phyloP scores from a whole-genome alignment of 768 basidiomycete species.

The Xerocomellus amylosporus region DNA sequence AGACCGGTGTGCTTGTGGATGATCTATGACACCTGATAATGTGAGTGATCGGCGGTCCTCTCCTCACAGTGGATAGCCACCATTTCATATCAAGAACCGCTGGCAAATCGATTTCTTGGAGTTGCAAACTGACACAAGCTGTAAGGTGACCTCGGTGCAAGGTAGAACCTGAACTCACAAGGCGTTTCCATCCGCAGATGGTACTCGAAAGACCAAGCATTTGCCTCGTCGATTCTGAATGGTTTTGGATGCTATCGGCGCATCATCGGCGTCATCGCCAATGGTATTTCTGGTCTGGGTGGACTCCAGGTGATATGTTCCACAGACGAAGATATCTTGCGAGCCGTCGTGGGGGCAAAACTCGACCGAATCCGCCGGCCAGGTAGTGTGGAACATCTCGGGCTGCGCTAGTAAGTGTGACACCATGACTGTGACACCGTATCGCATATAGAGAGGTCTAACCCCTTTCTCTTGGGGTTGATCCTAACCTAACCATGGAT shows the following conservation, averaged over 20 bases:
- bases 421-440: constrained; percentile 7
- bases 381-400: constrained; percentile 62
- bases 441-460: no score
- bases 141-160: neutral
- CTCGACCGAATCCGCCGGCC: constrained; percentile 87
- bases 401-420: neutral
- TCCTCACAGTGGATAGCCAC: constrained; percentile 40
- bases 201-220: constrained; percentile 64
- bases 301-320: constrained; percentile 82
- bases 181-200: constrained; percentile 27
- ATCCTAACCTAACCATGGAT: constrained; percentile 34
- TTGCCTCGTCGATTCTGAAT: constrained; percentile 58
- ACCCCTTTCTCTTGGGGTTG: neutral
- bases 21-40: constrained; percentile 57
- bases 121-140: constrained; percentile 42
- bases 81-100: constrained; percentile 96
- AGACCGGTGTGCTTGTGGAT: constrained; percentile 39
- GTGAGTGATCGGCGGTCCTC: constrained; percentile 6
- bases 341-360: constrained; percentile 73
- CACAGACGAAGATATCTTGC: constrained; percentile 73
- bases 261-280: constrained; percentile 4
- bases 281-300: neutral
- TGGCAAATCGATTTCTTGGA: constrained; percentile 69
- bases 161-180: constrained; percentile 35
- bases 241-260: neutral